These are phyloP conservation scores for Rachicladosporium sp. DNA, from an alignment of 2,329 filamentous ascomycete genomes.

Conservation along the genomic window DNA sequence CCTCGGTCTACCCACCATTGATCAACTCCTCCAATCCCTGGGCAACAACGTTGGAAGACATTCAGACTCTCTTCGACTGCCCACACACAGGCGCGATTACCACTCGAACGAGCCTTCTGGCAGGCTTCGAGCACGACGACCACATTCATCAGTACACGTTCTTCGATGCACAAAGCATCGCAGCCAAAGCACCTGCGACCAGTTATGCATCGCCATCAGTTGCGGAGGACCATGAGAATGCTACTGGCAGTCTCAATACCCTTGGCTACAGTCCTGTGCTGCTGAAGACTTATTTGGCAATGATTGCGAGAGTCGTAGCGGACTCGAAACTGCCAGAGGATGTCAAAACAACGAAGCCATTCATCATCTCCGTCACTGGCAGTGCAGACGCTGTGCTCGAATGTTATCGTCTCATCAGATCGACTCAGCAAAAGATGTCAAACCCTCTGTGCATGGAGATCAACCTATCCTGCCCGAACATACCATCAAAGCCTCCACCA, in stretches of 20 bases:
- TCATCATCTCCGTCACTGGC: constrained; percentile 63
- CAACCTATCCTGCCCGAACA: constrained; percentile 71
- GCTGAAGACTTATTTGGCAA: constrained; percentile 46
- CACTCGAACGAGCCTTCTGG: constrained; percentile 54
- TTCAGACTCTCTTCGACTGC: constrained; percentile 48
- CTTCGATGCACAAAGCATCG: constrained; percentile 35
- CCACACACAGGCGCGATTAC: constrained; percentile 61
- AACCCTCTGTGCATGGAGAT: constrained; percentile 57
- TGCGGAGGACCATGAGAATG: no score
- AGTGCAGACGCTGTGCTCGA: constrained; percentile 42
- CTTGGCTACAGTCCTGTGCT: constrained; percentile 60
- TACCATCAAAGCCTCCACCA: constrained; percentile 53
- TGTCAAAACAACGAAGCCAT: constrained; percentile 36
- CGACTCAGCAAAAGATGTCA: constrained; percentile 17
- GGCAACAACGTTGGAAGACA: constrained; percentile 54
- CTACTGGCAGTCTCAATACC: constrained; percentile 45
- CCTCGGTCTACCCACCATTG: constrained; percentile 51
- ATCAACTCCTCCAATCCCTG: constrained; percentile 65
- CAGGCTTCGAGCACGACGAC: constrained; percentile 52
- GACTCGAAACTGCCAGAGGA: constrained; percentile 10
- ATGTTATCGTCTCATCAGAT: constrained; percentile 43
- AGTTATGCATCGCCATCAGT: no score
- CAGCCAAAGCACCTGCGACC: no score
- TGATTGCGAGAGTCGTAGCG: constrained; percentile 27
- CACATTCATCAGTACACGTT: constrained; percentile 53